These are phyloP conservation scores for Candida anutae DNA, from an alignment of 1,139 yeast species.

Conservation along the genomic window DNA sequence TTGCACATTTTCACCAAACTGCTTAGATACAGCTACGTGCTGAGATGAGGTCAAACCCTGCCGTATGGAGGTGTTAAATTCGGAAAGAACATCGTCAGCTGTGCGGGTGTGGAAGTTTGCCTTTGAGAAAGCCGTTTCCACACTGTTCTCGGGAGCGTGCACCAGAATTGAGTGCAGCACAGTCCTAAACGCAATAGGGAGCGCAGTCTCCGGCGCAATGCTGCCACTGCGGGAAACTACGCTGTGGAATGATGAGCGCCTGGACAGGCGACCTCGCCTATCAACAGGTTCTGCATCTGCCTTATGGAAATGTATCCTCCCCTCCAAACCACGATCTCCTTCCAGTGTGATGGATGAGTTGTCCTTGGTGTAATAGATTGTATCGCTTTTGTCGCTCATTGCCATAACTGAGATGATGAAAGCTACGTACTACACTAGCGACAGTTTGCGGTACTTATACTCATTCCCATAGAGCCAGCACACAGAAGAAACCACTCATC, in stretches of 20 bases:
- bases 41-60: slow-evolving; percentile 13
- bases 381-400: too few relatives aligned
- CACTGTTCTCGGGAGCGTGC: background rate
- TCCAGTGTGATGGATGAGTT: too few relatives aligned
- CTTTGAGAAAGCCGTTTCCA: slow-evolving; percentile 9
- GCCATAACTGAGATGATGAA: too few relatives aligned
- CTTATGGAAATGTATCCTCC: too few relatives aligned
- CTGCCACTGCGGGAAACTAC: background rate
- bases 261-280: background rate
- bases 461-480: too few relatives aligned
- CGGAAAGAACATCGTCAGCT: slow-evolving; percentile 13
- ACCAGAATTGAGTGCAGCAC: slow-evolving; percentile 6
- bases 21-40: slow-evolving; percentile 9
- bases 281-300: too few relatives aligned
- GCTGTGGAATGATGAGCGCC: background rate
- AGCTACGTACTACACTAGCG: too few relatives aligned
- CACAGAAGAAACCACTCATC: too few relatives aligned
- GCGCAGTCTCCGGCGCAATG: slow-evolving; percentile 10
- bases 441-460: too few relatives aligned
- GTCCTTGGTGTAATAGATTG: too few relatives aligned
- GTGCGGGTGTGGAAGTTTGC: slow-evolving; percentile 20
- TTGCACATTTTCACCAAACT: slow-evolving; percentile 31
- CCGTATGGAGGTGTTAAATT: slow-evolving; percentile 13
- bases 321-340: too few relatives aligned
- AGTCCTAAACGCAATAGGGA: slow-evolving; percentile 31